Conservation (phyloP, 768 basidiomycete genomes). For the Lyophyllum atratum region DNA sequence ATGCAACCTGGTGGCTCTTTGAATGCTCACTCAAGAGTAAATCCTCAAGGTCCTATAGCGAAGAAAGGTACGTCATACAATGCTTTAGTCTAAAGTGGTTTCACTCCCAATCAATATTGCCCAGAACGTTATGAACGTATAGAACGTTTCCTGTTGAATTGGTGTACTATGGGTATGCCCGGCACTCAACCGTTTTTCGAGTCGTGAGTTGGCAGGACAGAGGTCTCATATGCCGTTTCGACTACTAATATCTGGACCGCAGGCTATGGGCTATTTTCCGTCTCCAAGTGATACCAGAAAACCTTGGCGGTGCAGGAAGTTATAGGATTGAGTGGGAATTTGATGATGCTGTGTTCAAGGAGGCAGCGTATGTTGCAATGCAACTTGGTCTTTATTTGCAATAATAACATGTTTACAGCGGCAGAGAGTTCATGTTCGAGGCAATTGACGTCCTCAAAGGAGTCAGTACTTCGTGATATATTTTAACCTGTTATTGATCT, state of each 20-base stretch:
- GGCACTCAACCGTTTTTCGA: conserved; percentile 89
- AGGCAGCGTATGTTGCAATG: conserved; percentile 75
- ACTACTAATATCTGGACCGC: conserved; percentile 18
- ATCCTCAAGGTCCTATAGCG: conserved; percentile 65
- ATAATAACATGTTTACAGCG: conserved; percentile 48
- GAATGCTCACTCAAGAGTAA: conserved; percentile 68
- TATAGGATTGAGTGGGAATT: conserved; percentile 84
- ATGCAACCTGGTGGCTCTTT: conserved; percentile 82
- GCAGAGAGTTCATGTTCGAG: conserved; percentile 93
- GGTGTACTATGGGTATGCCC: conserved; percentile 87
- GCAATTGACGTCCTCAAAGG: conserved; percentile 90
- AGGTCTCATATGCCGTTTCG: conserved; percentile 4
- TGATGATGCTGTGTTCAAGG: conserved; percentile 93
- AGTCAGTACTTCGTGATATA: conserved; percentile 46
- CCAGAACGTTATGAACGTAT: conserved; percentile 74
- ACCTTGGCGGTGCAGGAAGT: conserved; percentile 77
- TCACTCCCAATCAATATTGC: background rate
- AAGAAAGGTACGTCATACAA: conserved; percentile 51
- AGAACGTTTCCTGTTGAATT: conserved; percentile 72
- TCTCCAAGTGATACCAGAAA: conserved; percentile 77
- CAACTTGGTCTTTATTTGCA: conserved; percentile 15
- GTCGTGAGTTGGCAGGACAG: conserved; percentile 38
- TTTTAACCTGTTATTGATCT: conserved; percentile 10
- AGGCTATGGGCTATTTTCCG: conserved; percentile 79
- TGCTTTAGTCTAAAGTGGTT: background rate